Percentiles rank a stretch among this genome's conserved stretches.
phyloP scores from a whole-genome alignment of 306 rosid species.

The Phaseolus lunatus region DNA sequence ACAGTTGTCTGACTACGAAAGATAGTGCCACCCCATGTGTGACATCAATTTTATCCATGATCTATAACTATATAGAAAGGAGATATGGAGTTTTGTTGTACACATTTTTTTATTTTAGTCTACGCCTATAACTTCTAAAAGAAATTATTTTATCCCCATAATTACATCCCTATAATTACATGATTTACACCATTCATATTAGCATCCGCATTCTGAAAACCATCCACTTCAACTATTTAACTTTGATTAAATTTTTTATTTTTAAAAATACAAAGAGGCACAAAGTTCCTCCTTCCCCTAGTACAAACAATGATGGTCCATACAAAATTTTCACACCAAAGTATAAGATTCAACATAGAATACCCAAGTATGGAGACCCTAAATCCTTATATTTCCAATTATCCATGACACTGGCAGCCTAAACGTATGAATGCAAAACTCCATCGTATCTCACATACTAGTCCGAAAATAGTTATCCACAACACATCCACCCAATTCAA shows the following conservation, averaged over 20 bases:
- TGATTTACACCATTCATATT: no score
- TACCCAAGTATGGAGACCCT: not conserved
- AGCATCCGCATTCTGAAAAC: no score
- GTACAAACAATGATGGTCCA: constrained; percentile 4
- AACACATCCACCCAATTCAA: constrained; percentile 9
- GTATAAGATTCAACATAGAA: constrained; percentile 6
- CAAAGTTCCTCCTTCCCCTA: no score
- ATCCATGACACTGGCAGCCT: not conserved
- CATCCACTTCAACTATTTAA: no score
- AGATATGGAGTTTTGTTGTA: no score
- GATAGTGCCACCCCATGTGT: constrained; percentile 3
- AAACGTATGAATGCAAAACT: constrained; percentile 14
- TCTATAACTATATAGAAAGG: no score
- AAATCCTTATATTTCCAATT: constrained; percentile 24
- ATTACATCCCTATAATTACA: no score
- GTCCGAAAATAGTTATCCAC: not conserved
- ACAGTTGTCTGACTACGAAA: not conserved
- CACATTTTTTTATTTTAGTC: no score
- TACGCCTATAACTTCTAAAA: no score
- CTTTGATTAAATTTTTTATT: no score
- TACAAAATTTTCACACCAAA: not conserved
- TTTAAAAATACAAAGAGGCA: no score
- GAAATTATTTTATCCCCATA: no score
- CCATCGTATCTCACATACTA: not conserved
- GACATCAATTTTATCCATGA: not conserved